Evolutionary conservation across 2,329 filamentous ascomycete species (phyloP), one percentile per base, ranked within the genome.

Genomic region (Alternaria sp.): DNA sequence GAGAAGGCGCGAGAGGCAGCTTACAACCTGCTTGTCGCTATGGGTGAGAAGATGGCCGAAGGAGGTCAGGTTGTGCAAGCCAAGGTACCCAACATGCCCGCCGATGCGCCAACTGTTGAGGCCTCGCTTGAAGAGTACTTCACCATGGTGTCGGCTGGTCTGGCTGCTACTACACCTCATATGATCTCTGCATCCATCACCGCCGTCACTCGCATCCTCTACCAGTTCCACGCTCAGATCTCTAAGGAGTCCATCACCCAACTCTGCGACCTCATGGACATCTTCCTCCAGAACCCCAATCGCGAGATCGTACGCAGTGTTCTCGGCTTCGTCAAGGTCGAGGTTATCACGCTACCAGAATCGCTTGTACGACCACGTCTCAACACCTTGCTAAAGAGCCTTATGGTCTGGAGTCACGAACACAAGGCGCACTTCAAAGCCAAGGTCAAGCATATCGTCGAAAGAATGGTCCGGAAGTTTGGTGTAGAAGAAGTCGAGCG

Each of bases 161-260:
- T 99, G 57, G 96, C 95, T 2, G 95, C 94, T 60, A 91, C 90
- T 72, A 95, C 93, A 11, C 94, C 96, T 30, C 95, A 98, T 83
- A 97, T 98, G 93, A 94, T 98, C 66, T 97, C 93, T 7, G 96
- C 96, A 0, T 93, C 93, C n/a, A 94, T 99, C 77, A 98, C 93
- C 0, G 95, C 96, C 13, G 87, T 99, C 40, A 96, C 93, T 13
- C 89, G 96, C n/a, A 89, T 97, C 25, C 87, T 99, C 28, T 98
- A 94, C 81, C 92, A 97, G 77, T 99, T 97, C 84, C 91, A 93
- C 68, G 84, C 87, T 28, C 81, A 87, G 25, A 84, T 98, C 28
- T 88, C 87, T 60, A 82, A 87, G 10, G 86, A 90, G 65, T 91
- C 93, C 3, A 86, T 97, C 45, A 85, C 88, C 10, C 95, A 98